These are phyloP conservation scores for Geotrichum klebahnii DNA, from an alignment of 1,139 yeast species.

Conservation along the genomic window DNA sequence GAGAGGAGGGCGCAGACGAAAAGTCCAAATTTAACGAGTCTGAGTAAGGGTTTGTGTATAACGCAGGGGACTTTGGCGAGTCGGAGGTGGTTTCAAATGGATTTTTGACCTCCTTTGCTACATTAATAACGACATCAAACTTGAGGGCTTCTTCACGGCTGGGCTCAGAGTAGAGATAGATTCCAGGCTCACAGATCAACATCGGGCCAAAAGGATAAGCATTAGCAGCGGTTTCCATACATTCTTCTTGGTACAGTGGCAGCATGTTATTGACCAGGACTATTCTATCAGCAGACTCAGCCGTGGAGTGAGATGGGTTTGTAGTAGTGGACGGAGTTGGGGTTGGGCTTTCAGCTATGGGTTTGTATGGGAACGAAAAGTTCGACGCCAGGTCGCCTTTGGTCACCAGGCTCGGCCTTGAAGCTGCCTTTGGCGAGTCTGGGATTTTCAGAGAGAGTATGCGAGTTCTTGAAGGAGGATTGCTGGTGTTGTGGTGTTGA, in stretches of 20 bases:
- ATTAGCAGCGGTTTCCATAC: conserved; percentile 9
- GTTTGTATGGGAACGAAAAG: too few species aligned
- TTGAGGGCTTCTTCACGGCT: conserved; percentile 48
- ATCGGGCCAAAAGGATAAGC: conserved; percentile 11
- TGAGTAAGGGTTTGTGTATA: conserved; percentile 17
- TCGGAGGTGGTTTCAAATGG: conserved; percentile 33
- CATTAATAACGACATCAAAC: conserved; percentile 78
- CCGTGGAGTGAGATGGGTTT: too few species aligned
- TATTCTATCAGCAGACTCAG: background rate
- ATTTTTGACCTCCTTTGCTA: conserved; percentile 67
- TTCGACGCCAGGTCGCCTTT: too few species aligned
- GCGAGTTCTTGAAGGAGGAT: too few species aligned
- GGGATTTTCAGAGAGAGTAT: too few species aligned
- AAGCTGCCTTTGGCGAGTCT: too few species aligned
- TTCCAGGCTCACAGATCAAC: conserved; percentile 17
- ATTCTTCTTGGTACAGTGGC: background rate
- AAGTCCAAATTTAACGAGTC: background rate
- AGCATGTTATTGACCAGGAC: conserved; percentile 1
- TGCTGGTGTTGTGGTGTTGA: too few species aligned
- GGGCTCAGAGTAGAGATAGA: conserved; percentile 61
- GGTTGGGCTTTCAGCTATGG: too few species aligned
- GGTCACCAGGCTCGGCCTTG: too few species aligned
- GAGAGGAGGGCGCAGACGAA: conserved; percentile 11
- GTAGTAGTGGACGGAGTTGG: too few species aligned
- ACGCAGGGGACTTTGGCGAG: background rate